Evolutionary conservation across 129 eudicot genomes (phyloP), one percentile per base, ranked within the genome.

Genomic region (Helianthus tuberosus): DNA sequence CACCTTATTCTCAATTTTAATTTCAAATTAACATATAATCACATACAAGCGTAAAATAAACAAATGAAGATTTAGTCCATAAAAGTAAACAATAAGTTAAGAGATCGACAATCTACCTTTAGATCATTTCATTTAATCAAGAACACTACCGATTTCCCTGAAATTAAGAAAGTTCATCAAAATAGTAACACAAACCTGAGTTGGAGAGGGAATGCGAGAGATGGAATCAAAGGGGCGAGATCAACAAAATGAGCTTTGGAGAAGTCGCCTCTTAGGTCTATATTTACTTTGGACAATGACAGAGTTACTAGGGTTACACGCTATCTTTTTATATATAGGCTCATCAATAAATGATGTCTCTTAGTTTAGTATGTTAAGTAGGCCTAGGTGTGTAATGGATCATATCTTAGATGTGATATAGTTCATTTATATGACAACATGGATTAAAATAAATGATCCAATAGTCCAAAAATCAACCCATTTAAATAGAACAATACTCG

Each of bases 171-270:
- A 12, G 39, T 71, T 16, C 41, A 11, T 17, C 27, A 50, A 71
- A 71, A 55, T 71, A 41, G 54, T 55, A 71, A 41, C 66, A 55
- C 55, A 39, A 71, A 71, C 66, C 75, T 71, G 66, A 71, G 13
- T 41, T 38, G 66, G 54, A 55, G 36, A 11, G 54, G 57, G 66
- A 54, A 54, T 54, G 60, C 27, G 60, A 54, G 60, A 16, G 9
- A 54, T 17, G 60, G 29, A 54, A 16, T 54, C 16, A 54, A 20
- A 54, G 1, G 5, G 29, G 60, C 32, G 14, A 54, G 57, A 14
- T 51, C 15, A 1, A 51, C 57, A n/a, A 5, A 51, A n/a, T 5
- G 57, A 51, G 23, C 57, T 11, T 54, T 7, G 39, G 53, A 27
- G 41, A 23, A 60, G 27, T 60, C 15, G 53, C 43, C 43, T 12